phyloP scores from a whole-genome alignment of 2,329 filamentous ascomycete genomes.

The Cercospora zeae-maydis region DNA sequence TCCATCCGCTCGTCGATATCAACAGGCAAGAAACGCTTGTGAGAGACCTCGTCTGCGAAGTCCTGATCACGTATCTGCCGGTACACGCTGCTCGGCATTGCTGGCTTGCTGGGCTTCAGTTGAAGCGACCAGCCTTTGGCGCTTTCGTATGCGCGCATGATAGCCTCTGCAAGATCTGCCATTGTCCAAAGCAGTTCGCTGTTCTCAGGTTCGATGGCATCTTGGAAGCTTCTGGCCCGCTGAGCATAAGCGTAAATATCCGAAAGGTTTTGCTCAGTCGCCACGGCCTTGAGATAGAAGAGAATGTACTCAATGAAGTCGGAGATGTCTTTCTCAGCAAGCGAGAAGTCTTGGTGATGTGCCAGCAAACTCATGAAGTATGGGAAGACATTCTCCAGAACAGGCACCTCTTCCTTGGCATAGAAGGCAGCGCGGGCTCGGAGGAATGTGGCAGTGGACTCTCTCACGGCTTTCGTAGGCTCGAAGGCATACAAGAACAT shows the following conservation, averaged over 20 bases:
- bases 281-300: slow-evolving; percentile 80
- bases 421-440: slow-evolving; percentile 72
- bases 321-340: slow-evolving; percentile 62
- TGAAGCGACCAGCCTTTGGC: slow-evolving; percentile 81
- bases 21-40: slow-evolving; percentile 78
- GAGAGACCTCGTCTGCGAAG: slow-evolving; percentile 77
- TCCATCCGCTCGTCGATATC: slow-evolving; percentile 72
- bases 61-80: slow-evolving; percentile 69
- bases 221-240: slow-evolving; percentile 82
- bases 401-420: slow-evolving; percentile 50
- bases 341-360: slow-evolving; percentile 85
- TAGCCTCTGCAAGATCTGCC: slow-evolving; percentile 78
- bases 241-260: slow-evolving; percentile 90
- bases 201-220: slow-evolving; percentile 65
- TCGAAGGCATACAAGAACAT: slow-evolving; percentile 91
- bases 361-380: slow-evolving; percentile 83
- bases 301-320: slow-evolving; percentile 86
- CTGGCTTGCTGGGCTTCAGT: slow-evolving; percentile 75
- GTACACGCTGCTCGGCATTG: slow-evolving; percentile 77
- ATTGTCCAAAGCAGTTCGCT: slow-evolving; percentile 79
- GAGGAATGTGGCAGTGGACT: slow-evolving; percentile 80
- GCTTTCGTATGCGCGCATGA: slow-evolving; percentile 83
- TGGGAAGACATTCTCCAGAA: slow-evolving; percentile 77
- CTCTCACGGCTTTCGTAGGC: slow-evolving; percentile 68
- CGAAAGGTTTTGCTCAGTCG: slow-evolving; percentile 80